A percentile compares a stretch with the other conserved stretches of the same genome.
Conservation (phyloP, 169 alveolate species). For the Cryptosporidium parvum region DNA sequence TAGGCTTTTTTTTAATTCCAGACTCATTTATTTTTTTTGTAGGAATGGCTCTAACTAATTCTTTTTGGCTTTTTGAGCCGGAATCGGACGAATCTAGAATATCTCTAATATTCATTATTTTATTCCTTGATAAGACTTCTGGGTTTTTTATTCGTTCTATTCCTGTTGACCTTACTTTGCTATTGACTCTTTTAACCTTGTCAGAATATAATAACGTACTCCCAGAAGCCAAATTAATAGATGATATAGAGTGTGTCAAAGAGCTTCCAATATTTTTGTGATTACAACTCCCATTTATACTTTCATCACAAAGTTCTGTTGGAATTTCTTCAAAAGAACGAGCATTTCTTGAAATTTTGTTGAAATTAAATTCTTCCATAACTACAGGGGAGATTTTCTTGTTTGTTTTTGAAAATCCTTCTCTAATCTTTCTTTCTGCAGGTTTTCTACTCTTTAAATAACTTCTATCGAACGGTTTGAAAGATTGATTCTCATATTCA, state of each 20-base stretch:
- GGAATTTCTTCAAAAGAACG: constrained; percentile 16
- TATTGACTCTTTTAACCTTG: not conserved
- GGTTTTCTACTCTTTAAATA: constrained; percentile 17
- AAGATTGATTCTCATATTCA: not conserved
- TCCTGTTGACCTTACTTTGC: not conserved
- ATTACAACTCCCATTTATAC: not conserved
- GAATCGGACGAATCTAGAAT: not conserved
- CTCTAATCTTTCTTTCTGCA: constrained; percentile 8
- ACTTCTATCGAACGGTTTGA: constrained; percentile 29
- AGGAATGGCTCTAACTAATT: not conserved
- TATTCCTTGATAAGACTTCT: not conserved
- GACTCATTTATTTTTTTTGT: not conserved
- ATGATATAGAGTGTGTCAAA: not conserved
- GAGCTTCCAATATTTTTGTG: not conserved
- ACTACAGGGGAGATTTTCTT: constrained; percentile 24
- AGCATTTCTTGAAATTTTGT: not conserved
- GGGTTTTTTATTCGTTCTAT: not conserved
- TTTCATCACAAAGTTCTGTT: constrained; percentile 29
- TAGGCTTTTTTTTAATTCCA: not conserved
- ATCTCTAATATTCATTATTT: not conserved
- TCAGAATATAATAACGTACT: not conserved
- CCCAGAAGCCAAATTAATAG: not conserved
- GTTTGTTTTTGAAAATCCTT: constrained; percentile 23
- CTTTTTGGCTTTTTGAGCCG: not conserved
- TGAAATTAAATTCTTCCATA: constrained; percentile 24